These are phyloP conservation scores for Lactarius quietus DNA, from an alignment of 768 basidiomycete species.

Conservation along the genomic window DNA sequence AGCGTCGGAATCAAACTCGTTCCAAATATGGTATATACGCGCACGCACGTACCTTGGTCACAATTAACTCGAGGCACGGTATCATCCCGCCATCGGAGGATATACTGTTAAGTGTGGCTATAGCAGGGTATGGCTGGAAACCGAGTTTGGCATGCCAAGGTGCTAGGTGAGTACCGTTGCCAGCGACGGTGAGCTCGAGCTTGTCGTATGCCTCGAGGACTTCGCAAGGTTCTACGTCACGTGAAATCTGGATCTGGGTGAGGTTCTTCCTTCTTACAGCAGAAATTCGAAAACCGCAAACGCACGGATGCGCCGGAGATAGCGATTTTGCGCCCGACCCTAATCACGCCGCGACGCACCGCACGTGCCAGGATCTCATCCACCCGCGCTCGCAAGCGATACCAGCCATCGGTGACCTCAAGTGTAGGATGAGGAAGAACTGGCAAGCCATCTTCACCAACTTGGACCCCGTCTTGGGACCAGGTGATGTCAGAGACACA, in stretches of 20 bases:
- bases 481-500: conserved; percentile 74
- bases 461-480: conserved; percentile 35
- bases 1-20: background rate
- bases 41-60: conserved; percentile 51
- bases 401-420: conserved; percentile 99
- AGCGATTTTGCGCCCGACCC: conserved; percentile 79
- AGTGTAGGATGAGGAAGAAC: conserved; percentile 52
- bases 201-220: conserved; percentile 76
- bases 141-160: conserved; percentile 90
- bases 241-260: conserved; percentile 36
- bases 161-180: conserved; percentile 83
- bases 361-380: conserved; percentile 75
- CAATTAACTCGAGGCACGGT: conserved; percentile 65
- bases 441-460: conserved; percentile 38
- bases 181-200: conserved; percentile 61
- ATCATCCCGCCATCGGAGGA: conserved; percentile 79
- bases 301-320: conserved; percentile 73
- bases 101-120: conserved; percentile 76
- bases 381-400: conserved; percentile 70
- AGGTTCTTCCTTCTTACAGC: conserved; percentile 44
- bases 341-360: conserved; percentile 58
- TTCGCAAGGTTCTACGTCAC: conserved; percentile 67
- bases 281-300: background rate
- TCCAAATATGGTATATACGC: background rate
- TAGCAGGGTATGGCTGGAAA: conserved; percentile 58